Percentiles rank a stretch among this genome's conserved stretches.
These are phyloP conservation scores for Prunus dulcis DNA, from an alignment of 306 rosid species.

Conservation along the genomic window DNA sequence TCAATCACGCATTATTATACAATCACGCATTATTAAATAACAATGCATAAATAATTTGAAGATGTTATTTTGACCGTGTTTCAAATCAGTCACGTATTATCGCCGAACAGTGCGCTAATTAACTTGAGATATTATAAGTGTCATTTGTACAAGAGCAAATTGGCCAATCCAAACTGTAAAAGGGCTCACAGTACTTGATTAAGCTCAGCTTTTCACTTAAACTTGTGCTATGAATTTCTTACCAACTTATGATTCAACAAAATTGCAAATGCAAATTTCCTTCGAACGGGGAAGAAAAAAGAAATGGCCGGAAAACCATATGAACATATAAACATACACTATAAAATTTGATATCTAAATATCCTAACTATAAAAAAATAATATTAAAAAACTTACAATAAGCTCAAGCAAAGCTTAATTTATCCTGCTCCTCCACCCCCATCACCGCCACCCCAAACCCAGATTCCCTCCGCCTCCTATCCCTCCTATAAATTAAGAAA, in stretches of 20 bases:
- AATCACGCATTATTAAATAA: too few relatives aligned
- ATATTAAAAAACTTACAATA: not conserved
- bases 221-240: not conserved
- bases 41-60: too few relatives aligned
- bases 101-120: too few relatives aligned
- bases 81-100: too few relatives aligned
- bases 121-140: too few relatives aligned
- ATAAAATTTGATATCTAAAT: slow-evolving; percentile 17
- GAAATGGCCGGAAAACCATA: not conserved
- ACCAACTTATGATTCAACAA: not conserved
- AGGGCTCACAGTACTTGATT: too few relatives aligned
- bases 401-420: slow-evolving; percentile 29
- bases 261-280: not conserved
- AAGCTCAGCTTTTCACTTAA: too few relatives aligned
- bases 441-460: not conserved
- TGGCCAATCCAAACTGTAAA: too few relatives aligned
- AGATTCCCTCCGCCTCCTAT: not conserved
- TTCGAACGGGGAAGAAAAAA: not conserved
- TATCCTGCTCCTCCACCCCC: slow-evolving; percentile 4
- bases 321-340: not conserved
- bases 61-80: too few relatives aligned
- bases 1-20: too few relatives aligned
- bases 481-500: not conserved
- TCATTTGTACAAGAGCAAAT: too few relatives aligned
- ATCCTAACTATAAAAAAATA: not conserved